Conservation (phyloP, 768 basidiomycete species). For the Tulasnella calospora region DNA sequence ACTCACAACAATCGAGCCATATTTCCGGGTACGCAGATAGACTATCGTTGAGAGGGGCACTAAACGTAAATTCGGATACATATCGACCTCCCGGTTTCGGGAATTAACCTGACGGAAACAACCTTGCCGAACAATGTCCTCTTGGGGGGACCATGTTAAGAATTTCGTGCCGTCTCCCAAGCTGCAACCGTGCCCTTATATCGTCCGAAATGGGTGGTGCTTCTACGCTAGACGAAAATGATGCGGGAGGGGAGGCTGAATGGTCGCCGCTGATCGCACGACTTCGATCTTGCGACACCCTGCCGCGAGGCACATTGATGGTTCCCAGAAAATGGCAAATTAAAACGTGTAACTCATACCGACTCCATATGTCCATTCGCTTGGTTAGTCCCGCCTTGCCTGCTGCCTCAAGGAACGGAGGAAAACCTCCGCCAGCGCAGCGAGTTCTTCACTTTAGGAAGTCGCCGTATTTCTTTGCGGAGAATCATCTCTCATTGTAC, state of each 20-base stretch:
- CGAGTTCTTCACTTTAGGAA: not conserved
- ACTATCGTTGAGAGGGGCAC: not conserved
- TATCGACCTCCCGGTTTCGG: not conserved
- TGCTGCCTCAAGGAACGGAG: not conserved
- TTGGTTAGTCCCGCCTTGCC: not conserved
- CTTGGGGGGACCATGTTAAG: not conserved
- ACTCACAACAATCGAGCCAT: not conserved
- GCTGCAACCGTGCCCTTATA: not conserved
- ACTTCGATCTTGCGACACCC: not conserved
- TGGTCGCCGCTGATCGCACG: not conserved
- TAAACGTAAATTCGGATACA: not conserved
- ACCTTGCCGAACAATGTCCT: not conserved
- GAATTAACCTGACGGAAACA: constrained; percentile 5
- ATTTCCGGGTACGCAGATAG: not conserved
- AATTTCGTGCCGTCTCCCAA: not conserved
- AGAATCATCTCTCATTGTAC: too few relatives aligned
- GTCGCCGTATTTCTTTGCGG: not conserved
- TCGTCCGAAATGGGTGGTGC: not conserved
- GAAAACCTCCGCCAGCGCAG: not conserved
- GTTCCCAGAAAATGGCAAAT: not conserved
- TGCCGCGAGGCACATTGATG: not conserved
- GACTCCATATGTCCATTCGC: not conserved
- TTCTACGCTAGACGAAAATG: not conserved
- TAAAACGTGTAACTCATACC: constrained; percentile 3
- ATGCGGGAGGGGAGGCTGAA: not conserved